Evolutionary conservation across 2,329 filamentous ascomycete genomes (phyloP), one percentile per base, ranked within the genome.

Genomic region (Fusarium falciforme): DNA sequence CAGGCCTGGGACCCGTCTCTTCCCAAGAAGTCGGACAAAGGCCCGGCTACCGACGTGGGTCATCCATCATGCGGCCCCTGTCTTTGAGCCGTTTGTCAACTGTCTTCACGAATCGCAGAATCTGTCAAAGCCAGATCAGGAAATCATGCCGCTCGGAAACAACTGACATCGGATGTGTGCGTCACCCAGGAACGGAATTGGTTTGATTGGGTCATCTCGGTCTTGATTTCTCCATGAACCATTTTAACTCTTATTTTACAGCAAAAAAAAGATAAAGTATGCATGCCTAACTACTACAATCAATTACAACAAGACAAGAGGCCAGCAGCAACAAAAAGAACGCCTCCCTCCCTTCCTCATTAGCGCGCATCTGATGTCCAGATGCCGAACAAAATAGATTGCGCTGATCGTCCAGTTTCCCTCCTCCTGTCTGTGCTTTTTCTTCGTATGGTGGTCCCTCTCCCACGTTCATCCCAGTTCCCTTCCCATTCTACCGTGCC

Each of bases 291-390:
- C 57, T 40, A 57, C 63, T 58, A 52, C 61, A 61, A 61, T 22
- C 64, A 64, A 78, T 76, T 76, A 78, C 73, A 77, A 68, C 47
- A 69, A 63, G 16, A 36, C 20, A 25, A 44, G 40, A 14, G 20
- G 20, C 54, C 44, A 67, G 52, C 62, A 64, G 67, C 62, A 65
- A 70, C 66, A 68, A 49, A 67, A 68, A 67, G 55, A 78, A 77
- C 76, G 76, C 76, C 76, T 66, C 31, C 64, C 69, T 75, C 64
- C 36, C 62, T 68, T 68, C 49, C 69, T 67, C 76, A 68, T 67
- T 67, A 49, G 65, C 61, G 52, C 66, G 49, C 40, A 40, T 61
- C 58, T 47, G 42, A 25, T 17, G 38, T 33, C 58, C n/a, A 61
- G 35, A 69, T 64, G 62, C 66, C 63, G 62, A 20, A 67, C 63